Evolutionary conservation across 78 protist genomes (phyloP), one percentile per base, ranked within the genome.

Genomic region (Isochrysis galbana): DNA sequence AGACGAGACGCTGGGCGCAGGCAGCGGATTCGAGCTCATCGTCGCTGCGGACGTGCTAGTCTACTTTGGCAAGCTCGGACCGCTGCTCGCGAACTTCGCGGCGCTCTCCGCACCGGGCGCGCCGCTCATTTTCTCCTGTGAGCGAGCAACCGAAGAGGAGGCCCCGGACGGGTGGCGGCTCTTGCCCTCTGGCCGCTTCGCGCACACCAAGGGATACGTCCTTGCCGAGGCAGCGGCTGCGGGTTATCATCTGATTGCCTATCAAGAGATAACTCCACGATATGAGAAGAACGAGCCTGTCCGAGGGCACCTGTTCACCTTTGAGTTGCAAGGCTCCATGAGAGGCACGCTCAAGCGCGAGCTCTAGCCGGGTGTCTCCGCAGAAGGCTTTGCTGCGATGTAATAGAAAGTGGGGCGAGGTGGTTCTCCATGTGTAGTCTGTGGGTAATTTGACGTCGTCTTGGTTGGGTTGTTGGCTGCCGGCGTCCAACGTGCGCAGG

Each of bases 31-130:
- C 45, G 45, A 74, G 46, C 84, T 74, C 46, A 4, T 74, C 45
- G 84, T 39, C 45, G 84, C 84, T 0, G 84, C 45, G 0, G 84
- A 74, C 84, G 84, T 74, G 46, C 84, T 74, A 2, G 84, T 74
- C 84, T 74, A 74, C 84, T 74, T 74, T 74, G 84, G 84, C 44
- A 45, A 74, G n/a, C 84, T 74, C 47, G 2, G 61, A 14, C 61
- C 61, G 14, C 14, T 51, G 61, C 29, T 51, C 29, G 29, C 29
- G 29, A 51, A 51, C 14, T 51, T 51, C 61, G 61, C 61, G 61
- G 29, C n/a, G n/a, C 61, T 51, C 46, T 17, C 44, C 22, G 29
- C 21, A 2, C 1, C 46, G 23, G 84, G 84, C 42, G 42, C 14
- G 1, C n/a, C 45, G 84, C 84, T 74, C 46, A 26, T 74, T 29